phyloP scores from a whole-genome alignment of 192 early-diverging fungal species.

The Phycomyces blakesleeanus region DNA sequence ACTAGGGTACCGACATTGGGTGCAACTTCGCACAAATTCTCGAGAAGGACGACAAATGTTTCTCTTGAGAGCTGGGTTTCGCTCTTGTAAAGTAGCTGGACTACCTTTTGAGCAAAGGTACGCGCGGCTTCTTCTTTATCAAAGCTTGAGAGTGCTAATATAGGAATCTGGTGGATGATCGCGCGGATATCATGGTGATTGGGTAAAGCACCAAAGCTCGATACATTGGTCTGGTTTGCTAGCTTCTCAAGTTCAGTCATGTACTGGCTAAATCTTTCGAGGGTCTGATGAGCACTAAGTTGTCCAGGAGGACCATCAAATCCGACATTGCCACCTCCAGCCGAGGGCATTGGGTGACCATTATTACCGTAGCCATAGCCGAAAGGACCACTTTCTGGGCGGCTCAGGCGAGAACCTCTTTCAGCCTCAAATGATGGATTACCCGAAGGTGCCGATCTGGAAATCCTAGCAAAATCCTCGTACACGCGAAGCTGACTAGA shows the following conservation, averaged over 20 bases:
- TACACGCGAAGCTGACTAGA: conserved; percentile 79
- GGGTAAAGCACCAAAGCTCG: conserved; percentile 65
- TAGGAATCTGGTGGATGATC: conserved; percentile 71
- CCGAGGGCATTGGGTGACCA: not conserved
- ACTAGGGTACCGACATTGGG: conserved; percentile 79
- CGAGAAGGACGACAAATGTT: conserved; percentile 78
- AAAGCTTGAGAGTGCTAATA: conserved; percentile 65
- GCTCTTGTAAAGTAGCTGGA: conserved; percentile 78
- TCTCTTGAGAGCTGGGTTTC: conserved; percentile 75
- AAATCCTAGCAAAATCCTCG: conserved; percentile 75
- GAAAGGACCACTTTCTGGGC: not conserved
- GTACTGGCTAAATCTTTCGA: conserved; percentile 60
- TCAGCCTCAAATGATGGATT: not conserved
- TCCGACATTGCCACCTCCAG: not conserved
- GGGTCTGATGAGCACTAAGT: conserved; percentile 46
- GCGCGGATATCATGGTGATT: conserved; percentile 74
- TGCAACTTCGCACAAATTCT: conserved; percentile 82
- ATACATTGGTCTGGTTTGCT: conserved; percentile 47
- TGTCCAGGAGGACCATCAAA: conserved; percentile 5
- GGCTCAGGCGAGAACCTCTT: not conserved
- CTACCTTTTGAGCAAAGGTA: conserved; percentile 85
- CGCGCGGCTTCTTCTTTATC: conserved; percentile 77
- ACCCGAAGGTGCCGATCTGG: conserved; percentile 8
- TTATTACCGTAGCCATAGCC: conserved; percentile 4
- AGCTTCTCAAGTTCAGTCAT: conserved; percentile 79